Evolutionary conservation across 805 yeast species (phyloP).

Genomic region (Lipomyces sp.): DNA sequence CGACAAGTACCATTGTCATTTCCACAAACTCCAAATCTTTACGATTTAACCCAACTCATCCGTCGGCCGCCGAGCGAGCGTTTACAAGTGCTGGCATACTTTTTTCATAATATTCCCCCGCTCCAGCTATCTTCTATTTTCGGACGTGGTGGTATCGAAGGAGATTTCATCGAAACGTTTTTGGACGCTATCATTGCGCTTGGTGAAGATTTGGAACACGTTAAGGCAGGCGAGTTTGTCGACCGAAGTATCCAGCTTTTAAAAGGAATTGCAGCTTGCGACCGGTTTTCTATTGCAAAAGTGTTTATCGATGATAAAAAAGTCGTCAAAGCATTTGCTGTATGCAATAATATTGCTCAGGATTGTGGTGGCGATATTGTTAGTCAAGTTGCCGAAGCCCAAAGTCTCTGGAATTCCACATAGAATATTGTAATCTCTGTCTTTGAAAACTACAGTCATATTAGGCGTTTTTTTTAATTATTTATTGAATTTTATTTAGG

Average conservation of each 20-base stretch:
- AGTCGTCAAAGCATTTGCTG: conserved; percentile 13
- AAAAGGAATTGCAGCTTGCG: conserved; percentile 16
- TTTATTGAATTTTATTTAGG: not conserved
- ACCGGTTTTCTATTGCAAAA: conserved; percentile 26
- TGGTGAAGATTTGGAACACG: not conserved
- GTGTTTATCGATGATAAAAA: conserved; percentile 16
- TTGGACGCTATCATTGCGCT: conserved; percentile 14
- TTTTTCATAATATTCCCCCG: conserved; percentile 16
- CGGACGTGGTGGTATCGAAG: conserved; percentile 33
- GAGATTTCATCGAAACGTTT: conserved; percentile 25
- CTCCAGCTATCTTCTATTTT: conserved; percentile 13
- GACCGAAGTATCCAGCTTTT: not conserved
- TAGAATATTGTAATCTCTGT: not conserved
- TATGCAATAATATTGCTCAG: not conserved
- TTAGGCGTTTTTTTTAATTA: not conserved
- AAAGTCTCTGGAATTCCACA: conserved; percentile 5
- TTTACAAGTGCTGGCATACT: conserved; percentile 18
- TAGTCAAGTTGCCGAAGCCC: not conserved
- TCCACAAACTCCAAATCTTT: conserved; percentile 17
- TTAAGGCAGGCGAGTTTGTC: not conserved
- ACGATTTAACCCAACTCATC: conserved; percentile 28
- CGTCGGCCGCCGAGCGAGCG: conserved; percentile 27
- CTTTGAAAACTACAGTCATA: not conserved
- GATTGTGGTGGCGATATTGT: conserved; percentile 2
- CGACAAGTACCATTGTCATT: conserved; percentile 5